These are phyloP conservation scores for Platanthera zijinensis DNA, from an alignment of 106 monocot genomes.

Conservation along the genomic window DNA sequence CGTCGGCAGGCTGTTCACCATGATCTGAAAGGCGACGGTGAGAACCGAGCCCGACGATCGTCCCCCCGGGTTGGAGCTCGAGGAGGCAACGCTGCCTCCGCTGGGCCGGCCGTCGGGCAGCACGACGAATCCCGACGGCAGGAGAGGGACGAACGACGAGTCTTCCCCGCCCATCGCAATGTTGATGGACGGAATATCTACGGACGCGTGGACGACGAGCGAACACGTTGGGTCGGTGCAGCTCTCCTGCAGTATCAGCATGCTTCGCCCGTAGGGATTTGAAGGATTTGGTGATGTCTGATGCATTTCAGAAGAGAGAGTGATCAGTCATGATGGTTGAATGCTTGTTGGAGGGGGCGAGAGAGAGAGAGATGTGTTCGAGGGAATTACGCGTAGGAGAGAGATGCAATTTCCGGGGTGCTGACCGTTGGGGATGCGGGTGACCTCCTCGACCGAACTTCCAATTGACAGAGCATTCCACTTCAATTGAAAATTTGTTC, in stretches of 20 bases:
- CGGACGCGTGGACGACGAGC: slow-evolving; percentile 66
- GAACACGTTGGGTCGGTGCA: slow-evolving; percentile 74
- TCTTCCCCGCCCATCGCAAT: slow-evolving; percentile 77
- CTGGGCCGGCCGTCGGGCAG: slow-evolving; percentile 47
- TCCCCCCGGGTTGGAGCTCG: slow-evolving; percentile 40
- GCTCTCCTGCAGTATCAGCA: slow-evolving; percentile 92
- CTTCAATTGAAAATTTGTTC: slow-evolving; percentile 22
- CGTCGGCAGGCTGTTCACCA: slow-evolving; percentile 67
- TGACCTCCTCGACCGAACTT: slow-evolving; percentile 49
- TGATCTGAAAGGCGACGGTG: slow-evolving; percentile 81
- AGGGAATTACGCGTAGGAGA: slow-evolving; percentile 37
- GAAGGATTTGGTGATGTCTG: not conserved
- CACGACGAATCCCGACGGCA: slow-evolving; percentile 80
- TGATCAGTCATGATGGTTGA: not conserved
- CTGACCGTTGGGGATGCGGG: slow-evolving; percentile 31
- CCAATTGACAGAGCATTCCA: slow-evolving; percentile 77
- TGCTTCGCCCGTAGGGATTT: slow-evolving; percentile 49
- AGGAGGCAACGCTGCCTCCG: slow-evolving; percentile 19
- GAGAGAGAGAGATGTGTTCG: not conserved
- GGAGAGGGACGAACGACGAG: slow-evolving; percentile 59
- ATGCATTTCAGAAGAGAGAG: not conserved
- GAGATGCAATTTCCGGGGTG: slow-evolving; percentile 53
- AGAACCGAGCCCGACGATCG: slow-evolving; percentile 42
- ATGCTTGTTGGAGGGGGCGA: not conserved
- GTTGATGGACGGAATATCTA: slow-evolving; percentile 60